Evolutionary conservation across 805 yeast species (phyloP), one percentile per base, ranked within the genome.

Genomic region (Maudiozyma bulderi): DNA sequence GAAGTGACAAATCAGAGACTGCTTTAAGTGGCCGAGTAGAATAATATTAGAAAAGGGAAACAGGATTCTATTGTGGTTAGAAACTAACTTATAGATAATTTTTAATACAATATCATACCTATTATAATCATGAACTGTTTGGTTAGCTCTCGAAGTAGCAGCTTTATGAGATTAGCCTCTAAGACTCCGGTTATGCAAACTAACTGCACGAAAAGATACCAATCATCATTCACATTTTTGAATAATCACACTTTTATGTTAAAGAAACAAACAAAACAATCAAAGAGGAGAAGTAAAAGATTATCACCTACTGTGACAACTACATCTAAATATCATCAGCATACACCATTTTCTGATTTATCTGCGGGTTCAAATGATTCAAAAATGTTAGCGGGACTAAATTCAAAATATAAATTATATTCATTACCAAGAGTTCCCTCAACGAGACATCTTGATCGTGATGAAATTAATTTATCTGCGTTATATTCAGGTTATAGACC

Each of bases 401-500:
- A 42, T 32, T 51, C 48, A 30, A 53, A 42, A 35, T 48, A 50
- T 33, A 63, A 57, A 47, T 63, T 56, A 45, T 57, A 62, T 8
- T 57, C 64, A 54, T 40, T 65, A 26, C 68, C 68, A 33, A 52
- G 59, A 45, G 67, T 60, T 8, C 62, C 65, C 11, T 53, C 61
- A 4, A 62, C 65, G 10, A 50, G 49, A 11, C 54, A 59, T 47
- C 43, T 63, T 8, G 55, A 57, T 29, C 60, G 53, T 1, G 53
- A 53, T 9, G 64, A 61, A 15, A 51, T 64, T 30, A 52, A 50
- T 32, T 52, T 59, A 11, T 50, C 54, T n/a, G 52, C 58, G 38
- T 50, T 65, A 33, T 64, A 58, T 45, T 57, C 61, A 5, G 67
- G 67, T 11, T 64, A 64, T 42, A 61, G 68, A 45, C 67, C 68